phyloP scores from a whole-genome alignment of 495 filamentous ascomycete species.

The Rostrohypoxylon terebratum region DNA sequence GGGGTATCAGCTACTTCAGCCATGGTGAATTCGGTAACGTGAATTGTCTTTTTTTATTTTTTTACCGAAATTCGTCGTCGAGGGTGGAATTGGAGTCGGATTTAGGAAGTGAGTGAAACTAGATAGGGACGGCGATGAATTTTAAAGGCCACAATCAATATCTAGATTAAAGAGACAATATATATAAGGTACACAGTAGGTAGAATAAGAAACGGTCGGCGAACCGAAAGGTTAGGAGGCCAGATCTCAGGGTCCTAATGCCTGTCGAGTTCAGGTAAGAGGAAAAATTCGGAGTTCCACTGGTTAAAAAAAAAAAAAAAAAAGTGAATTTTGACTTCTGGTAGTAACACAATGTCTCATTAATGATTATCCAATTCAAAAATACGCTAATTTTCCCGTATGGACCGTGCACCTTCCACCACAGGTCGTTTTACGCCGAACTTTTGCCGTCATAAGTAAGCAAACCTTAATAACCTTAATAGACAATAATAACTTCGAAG shows the following conservation, averaged over 20 bases:
- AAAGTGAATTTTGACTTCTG: slow-evolving; percentile 28
- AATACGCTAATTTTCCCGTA: neutral
- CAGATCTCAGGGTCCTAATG: slow-evolving; percentile 50
- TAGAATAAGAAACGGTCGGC: slow-evolving; percentile 22
- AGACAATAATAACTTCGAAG: no score
- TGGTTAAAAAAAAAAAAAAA: slow-evolving; percentile 21
- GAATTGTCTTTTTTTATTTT: slow-evolving; percentile 9
- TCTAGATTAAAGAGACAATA: slow-evolving; percentile 26
- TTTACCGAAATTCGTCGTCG: slow-evolving; percentile 17
- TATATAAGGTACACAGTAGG: slow-evolving; percentile 15
- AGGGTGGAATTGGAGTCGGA: slow-evolving; percentile 9
- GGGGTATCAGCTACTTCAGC: slow-evolving; percentile 51
- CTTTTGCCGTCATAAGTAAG: slow-evolving; percentile 23
- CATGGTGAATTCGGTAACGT: slow-evolving; percentile 47
- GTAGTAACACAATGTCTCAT: slow-evolving; percentile 18
- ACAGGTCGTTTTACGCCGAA: slow-evolving; percentile 15
- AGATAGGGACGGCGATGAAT: slow-evolving; percentile 32
- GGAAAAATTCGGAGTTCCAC: slow-evolving; percentile 40
- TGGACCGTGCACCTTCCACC: slow-evolving; percentile 1
- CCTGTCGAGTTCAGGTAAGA: slow-evolving; percentile 32
- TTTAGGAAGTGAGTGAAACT: slow-evolving; percentile 38
- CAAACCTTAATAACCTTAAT: slow-evolving; percentile 25
- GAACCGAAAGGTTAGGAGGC: slow-evolving; percentile 45
- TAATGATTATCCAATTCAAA: slow-evolving; percentile 14
- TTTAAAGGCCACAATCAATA: slow-evolving; percentile 34